Conservation (phyloP, 1,139 yeast species). For the Nematodospora anomalae region DNA sequence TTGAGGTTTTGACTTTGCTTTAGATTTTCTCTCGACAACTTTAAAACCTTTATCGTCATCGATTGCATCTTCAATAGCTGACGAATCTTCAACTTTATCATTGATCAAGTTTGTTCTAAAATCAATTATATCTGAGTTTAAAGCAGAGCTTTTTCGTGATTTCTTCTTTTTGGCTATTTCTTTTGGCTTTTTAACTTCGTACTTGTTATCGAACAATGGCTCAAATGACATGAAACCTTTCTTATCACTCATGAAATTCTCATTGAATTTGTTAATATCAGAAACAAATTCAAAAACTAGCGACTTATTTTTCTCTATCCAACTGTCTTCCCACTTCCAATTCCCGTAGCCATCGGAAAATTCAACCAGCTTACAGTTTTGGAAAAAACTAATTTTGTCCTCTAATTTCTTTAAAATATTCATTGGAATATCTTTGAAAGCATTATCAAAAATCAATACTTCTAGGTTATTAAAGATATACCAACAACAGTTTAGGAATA, state of each 20-base stretch:
- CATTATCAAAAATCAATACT: constrained; percentile 53
- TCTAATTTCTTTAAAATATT: constrained; percentile 32
- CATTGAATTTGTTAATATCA: constrained; percentile 27
- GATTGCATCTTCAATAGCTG: constrained; percentile 29
- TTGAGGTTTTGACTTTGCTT: constrained; percentile 16
- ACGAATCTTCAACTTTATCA: constrained; percentile 12
- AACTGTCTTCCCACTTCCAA: constrained; percentile 16
- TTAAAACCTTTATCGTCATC: constrained; percentile 33
- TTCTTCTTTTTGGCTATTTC: constrained; percentile 22
- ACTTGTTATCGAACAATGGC: constrained; percentile 48
- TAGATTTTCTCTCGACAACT: constrained; percentile 26
- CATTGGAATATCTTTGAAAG: constrained; percentile 29
- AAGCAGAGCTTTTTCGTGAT: constrained; percentile 32
- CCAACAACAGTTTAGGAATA: constrained; percentile 65
- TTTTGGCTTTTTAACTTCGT: constrained; percentile 19
- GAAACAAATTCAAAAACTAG: constrained; percentile 30
- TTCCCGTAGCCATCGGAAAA: constrained; percentile 14
- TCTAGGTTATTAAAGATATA: constrained; percentile 69
- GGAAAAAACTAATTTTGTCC: constrained; percentile 25
- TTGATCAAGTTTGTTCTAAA: constrained; percentile 20
- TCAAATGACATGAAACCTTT: constrained; percentile 42
- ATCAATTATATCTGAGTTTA: constrained; percentile 22
- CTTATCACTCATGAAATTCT: constrained; percentile 48
- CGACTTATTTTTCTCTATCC: constrained; percentile 5
- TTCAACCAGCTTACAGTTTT: constrained; percentile 28